Conservation (phyloP, 805 yeast genomes). For the Candida corydali region DNA sequence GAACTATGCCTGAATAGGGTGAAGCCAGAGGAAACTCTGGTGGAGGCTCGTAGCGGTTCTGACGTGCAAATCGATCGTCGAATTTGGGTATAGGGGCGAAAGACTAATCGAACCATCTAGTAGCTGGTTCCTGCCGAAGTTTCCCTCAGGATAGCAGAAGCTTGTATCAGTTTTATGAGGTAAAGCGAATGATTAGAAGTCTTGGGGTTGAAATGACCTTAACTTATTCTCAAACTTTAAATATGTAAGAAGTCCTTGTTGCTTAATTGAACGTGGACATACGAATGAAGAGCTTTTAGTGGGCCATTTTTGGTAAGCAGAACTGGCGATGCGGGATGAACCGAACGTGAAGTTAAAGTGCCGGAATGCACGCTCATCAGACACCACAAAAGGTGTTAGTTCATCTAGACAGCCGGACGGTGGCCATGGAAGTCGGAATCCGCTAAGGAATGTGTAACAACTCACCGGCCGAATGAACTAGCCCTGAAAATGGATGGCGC, state of each 20-base stretch:
- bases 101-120: slow-evolving; percentile 38
- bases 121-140: slow-evolving; percentile 39
- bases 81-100: slow-evolving; percentile 44
- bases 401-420: slow-evolving; percentile 49
- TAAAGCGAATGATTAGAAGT: slow-evolving; percentile 40
- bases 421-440: slow-evolving; percentile 51
- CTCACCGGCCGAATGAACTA: slow-evolving; percentile 51
- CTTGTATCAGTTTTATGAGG: slow-evolving; percentile 40
- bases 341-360: slow-evolving; percentile 19
- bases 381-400: slow-evolving; percentile 44
- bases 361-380: slow-evolving; percentile 38
- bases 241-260: slow-evolving; percentile 40
- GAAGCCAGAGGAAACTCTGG: slow-evolving; percentile 45
- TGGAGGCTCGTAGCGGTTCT: slow-evolving; percentile 44
- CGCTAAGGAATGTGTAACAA: slow-evolving; percentile 51
- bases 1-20: slow-evolving; percentile 44
- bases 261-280: slow-evolving; percentile 37
- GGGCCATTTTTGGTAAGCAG: slow-evolving; percentile 46
- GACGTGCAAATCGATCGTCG: slow-evolving; percentile 44
- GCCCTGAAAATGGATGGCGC: slow-evolving; percentile 39
- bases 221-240: slow-evolving; percentile 41
- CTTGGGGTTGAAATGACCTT: slow-evolving; percentile 36
- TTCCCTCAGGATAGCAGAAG: slow-evolving; percentile 31
- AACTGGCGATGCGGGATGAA: slow-evolving; percentile 34
- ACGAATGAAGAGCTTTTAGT: slow-evolving; percentile 40